phyloP scores from a whole-genome alignment of 352 stramenopile genomes.

The Globisporangium emineosum region DNA sequence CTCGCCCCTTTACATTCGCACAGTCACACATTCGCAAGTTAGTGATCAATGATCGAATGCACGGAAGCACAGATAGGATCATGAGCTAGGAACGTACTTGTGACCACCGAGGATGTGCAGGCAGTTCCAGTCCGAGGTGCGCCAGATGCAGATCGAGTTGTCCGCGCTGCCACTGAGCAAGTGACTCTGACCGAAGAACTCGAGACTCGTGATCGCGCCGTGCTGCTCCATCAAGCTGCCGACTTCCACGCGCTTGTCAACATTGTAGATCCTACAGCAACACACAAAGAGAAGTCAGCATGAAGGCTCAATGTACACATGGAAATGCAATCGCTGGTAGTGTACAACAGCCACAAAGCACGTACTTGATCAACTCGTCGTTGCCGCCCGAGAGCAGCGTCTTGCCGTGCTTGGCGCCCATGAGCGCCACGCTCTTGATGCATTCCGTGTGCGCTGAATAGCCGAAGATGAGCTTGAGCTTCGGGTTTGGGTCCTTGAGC shows the following conservation, averaged over 20 bases:
- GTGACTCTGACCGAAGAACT: slow-evolving; percentile 86
- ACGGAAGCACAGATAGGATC: neutral
- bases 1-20: slow-evolving; percentile 39
- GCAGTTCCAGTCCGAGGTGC: slow-evolving; percentile 88
- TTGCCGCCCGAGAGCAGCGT: slow-evolving; percentile 77
- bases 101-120: slow-evolving; percentile 87
- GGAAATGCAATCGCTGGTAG: no score
- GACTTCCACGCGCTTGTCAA: slow-evolving; percentile 85
- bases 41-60: neutral
- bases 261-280: slow-evolving; percentile 77
- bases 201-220: slow-evolving; percentile 80
- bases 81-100: slow-evolving; percentile 39
- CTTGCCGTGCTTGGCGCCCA: slow-evolving; percentile 77
- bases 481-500: slow-evolving; percentile 26
- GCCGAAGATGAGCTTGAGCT: slow-evolving; percentile 85
- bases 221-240: slow-evolving; percentile 86
- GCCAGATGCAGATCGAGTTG: slow-evolving; percentile 89
- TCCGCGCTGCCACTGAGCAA: slow-evolving; percentile 85
- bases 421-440: slow-evolving; percentile 84
- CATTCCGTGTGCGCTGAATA: slow-evolving; percentile 82
- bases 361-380: slow-evolving; percentile 88
- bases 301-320: no score
- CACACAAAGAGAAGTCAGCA: no score
- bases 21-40: neutral
- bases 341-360: neutral